Evolutionary conservation across 805 yeast genomes (phyloP), one percentile per base, ranked within the genome.

Genomic region (Saccharomyces kudriavzevii): DNA sequence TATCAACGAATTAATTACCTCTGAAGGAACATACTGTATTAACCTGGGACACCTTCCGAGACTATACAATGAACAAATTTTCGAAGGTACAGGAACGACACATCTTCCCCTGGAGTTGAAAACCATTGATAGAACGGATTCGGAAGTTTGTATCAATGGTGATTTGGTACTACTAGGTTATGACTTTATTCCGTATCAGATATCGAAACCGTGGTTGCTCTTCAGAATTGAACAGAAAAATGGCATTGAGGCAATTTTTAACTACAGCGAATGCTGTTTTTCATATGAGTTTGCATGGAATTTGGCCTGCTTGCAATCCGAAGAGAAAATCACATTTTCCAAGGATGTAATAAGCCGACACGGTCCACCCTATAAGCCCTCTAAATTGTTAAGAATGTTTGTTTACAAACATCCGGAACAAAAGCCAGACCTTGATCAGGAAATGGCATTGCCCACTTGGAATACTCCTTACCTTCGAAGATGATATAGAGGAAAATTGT

Each of bases 61-160:
- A 5, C 17, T 52, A 14, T 45, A 40, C 47, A 10, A 51, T 28
- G 45, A 27, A 9, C 48, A 46, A n/a, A 40, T 51, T 35, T 11
- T 48, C 53, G 49, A 46, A 49, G 48, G 9, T 58, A 56, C 40
- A 45, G 22, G 22, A 51, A 53, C 53, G 29, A 13, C 59, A 58
- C 64, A 61, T 25, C 60, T 35, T 17, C 60, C 45, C 60, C 55
- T 40, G 69, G 63, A 56, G 58, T 63, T 14, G 61, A 49, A 51
- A 55, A 47, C 56, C 30, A 35, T 54, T 48, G 26, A 58, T 47
- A 52, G 56, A 49, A 49, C 53, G 53, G 45, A 54, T 48, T 57
- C 70, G 45, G 64, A 66, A 31, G 68, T 69, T 60, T 64, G 61
- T n/a, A 59, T 51, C 40, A 56, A 55, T 47, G 55, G 63, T 50